Base-by-base conservation (phyloP, 225 moss, liverwort and hornwort genomes). In the Sphagnum tenellum region DNA sequence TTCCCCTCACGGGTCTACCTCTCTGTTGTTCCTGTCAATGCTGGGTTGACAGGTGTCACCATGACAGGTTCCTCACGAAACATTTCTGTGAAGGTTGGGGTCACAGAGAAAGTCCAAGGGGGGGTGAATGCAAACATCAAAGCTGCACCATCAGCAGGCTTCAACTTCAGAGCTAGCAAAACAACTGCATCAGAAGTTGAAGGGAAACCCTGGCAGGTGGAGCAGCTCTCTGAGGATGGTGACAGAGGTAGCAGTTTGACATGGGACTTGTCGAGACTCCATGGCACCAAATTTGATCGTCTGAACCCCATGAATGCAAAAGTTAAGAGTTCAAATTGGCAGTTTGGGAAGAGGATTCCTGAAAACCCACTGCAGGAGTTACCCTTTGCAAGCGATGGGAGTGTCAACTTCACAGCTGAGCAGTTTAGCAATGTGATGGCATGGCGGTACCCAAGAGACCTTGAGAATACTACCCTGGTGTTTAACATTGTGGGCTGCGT, bases 161-260 rank as follows among this genome's bases (percentile, higher is more conserved):
- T 82, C 44, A 46, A 49, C n/a, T 68, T 86, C 12, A 61, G 67
- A 45, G 74, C 48, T 0, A 74, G 74, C 12, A 86, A 44, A 5
- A 59, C 56, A 1, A 60, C 57, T 6, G 62, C 4, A 0, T 68
- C 80, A 0, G 80, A 83, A 29, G 5, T 80, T 9, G 77, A 83
- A 53, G 80, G 74, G 5, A 81, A 75, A 64, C 82, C 82, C 1
- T 86, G 86, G 86, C 63, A 58, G 7, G 60, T 86, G 76, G 86
- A 86, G 75, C 82, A 86, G 73, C 79, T 86, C 0, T 77, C 83
- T 0, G 64, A 79, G 1, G 60, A 77, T 70, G 76, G 79, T 54
- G 86, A 86, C 54, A 71, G 77, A n/a, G 86, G 82, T 44, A 82
- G 86, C 10, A 86, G 82, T 60, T 82, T 70, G 66, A 82, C 72